A percentile compares a stretch with the other conserved stretches of the same genome.
Conservation (phyloP, 1,139 yeast genomes). For the Spencermartinsiella ligniputridi region DNA sequence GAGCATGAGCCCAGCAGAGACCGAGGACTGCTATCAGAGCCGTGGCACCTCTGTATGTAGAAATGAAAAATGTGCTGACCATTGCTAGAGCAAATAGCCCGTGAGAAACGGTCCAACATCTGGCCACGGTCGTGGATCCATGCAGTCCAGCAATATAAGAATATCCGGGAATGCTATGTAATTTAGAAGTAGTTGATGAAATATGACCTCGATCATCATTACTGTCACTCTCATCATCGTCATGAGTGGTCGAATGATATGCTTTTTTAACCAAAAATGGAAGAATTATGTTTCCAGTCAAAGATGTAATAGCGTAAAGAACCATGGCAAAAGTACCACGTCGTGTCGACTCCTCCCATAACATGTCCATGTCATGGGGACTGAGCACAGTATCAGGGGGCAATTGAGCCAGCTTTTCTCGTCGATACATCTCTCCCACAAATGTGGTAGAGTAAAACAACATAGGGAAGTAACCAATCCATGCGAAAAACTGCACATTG, state of each 20-base stretch:
- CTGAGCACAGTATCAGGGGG: constrained; percentile 19
- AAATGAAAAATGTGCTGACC: constrained; percentile 29
- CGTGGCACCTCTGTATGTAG: constrained; percentile 28
- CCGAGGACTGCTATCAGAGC: constrained; percentile 34
- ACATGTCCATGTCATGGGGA: constrained; percentile 15
- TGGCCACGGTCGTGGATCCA: constrained; percentile 18
- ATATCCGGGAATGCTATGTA: constrained; percentile 1
- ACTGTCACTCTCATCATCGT: constrained; percentile 6
- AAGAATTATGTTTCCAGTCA: constrained; percentile 31
- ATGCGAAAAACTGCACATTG: constrained; percentile 34
- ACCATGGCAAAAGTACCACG: constrained; percentile 36
- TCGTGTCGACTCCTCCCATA: constrained; percentile 30
- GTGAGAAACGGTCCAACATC: constrained; percentile 33
- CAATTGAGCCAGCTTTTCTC: constrained; percentile 19
- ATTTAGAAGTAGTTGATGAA: not conserved
- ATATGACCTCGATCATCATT: constrained; percentile 2
- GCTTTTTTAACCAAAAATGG: constrained; percentile 26
- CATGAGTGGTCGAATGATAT: constrained; percentile 12
- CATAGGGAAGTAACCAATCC: constrained; percentile 38
- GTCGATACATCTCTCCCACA: constrained; percentile 38
- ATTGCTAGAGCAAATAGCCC: constrained; percentile 32
- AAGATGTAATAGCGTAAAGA: constrained; percentile 34
- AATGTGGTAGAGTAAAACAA: constrained; percentile 37
- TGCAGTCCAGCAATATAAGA: constrained; percentile 1
- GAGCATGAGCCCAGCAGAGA: constrained; percentile 37